phyloP scores from a whole-genome alignment of 2,329 filamentous ascomycete species.

The Lomentospora prolificans region DNA sequence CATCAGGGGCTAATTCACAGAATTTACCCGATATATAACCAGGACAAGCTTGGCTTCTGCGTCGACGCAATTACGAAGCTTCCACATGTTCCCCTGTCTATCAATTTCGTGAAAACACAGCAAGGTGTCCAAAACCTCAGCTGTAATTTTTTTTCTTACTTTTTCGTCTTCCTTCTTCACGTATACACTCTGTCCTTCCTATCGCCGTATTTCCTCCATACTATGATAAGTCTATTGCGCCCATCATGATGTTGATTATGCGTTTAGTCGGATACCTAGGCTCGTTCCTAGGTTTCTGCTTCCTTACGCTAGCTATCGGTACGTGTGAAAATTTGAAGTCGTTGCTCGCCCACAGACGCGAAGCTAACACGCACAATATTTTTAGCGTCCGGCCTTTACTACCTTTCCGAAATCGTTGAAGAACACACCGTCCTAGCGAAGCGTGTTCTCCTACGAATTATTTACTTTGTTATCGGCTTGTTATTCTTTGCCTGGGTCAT shows the following conservation, averaged over 20 bases:
- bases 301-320: conserved; percentile 91
- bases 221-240: conserved; percentile 12
- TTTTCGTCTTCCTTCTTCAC: neutral
- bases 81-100: neutral
- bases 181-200: neutral
- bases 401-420: conserved; percentile 94
- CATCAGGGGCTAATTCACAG: neutral
- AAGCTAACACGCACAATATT: neutral
- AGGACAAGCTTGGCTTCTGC: neutral
- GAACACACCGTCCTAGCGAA: conserved; percentile 93
- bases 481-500: conserved; percentile 68
- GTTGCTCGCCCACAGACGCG: neutral
- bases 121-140: neutral
- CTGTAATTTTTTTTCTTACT: neutral
- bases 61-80: neutral
- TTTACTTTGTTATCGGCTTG: conserved; percentile 68
- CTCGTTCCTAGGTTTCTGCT: conserved; percentile 79
- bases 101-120: neutral
- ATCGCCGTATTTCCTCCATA: neutral
- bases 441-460: conserved; percentile 72
- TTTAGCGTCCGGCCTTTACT: conserved; percentile 89
- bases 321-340: conserved; percentile 18
- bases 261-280: conserved; percentile 85
- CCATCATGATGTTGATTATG: conserved; percentile 77
- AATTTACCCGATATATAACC: neutral